A percentile compares a stretch with the other conserved stretches of the same genome.
phyloP scores from a whole-genome alignment of 352 stramenopile genomes.

The Phytophthora uliginosa region DNA sequence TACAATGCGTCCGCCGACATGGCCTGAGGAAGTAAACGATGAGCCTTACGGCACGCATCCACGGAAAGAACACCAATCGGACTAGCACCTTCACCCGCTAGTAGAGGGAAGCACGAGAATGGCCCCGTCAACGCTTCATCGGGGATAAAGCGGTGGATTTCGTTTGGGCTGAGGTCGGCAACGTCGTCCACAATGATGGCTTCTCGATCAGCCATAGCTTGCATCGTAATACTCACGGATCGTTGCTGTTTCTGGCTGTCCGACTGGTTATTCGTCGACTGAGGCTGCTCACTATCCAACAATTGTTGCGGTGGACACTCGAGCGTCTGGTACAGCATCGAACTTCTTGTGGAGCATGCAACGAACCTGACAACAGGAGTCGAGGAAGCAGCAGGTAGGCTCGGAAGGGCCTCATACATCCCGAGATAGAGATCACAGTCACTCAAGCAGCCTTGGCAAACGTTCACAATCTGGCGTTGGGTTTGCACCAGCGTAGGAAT shows the following conservation, averaged over 20 bases:
- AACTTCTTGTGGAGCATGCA: slow-evolving; percentile 59
- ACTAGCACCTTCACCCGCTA: background rate
- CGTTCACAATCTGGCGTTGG: slow-evolving; percentile 67
- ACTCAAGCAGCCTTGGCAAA: slow-evolving; percentile 62
- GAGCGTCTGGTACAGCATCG: slow-evolving; percentile 54
- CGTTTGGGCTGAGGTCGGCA: slow-evolving; percentile 2
- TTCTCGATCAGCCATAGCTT: slow-evolving; percentile 38
- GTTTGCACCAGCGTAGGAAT: slow-evolving; percentile 72
- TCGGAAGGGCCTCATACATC: slow-evolving; percentile 67
- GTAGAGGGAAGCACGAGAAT: slow-evolving; percentile 67
- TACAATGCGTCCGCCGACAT: slow-evolving; percentile 62
- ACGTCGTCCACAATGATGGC: slow-evolving; percentile 56
- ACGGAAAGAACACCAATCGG: slow-evolving; percentile 65
- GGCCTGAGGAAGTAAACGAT: slow-evolving; percentile 55
- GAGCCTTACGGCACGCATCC: slow-evolving; percentile 65
- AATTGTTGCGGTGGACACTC: slow-evolving; percentile 14
- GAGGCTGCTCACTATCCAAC: background rate
- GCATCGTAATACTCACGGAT: slow-evolving; percentile 39
- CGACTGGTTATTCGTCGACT: slow-evolving; percentile 14
- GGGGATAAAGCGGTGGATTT: slow-evolving; percentile 38
- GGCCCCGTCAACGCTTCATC: slow-evolving; percentile 42
- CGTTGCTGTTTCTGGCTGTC: background rate
- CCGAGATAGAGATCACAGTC: slow-evolving; percentile 82
- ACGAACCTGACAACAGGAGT: slow-evolving; percentile 57
- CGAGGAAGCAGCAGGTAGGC: slow-evolving; percentile 31